A percentile compares a stretch with the other conserved stretches of the same genome.
Conservation (phyloP, 768 basidiomycete genomes). For the Psilocybe tampanensis region DNA sequence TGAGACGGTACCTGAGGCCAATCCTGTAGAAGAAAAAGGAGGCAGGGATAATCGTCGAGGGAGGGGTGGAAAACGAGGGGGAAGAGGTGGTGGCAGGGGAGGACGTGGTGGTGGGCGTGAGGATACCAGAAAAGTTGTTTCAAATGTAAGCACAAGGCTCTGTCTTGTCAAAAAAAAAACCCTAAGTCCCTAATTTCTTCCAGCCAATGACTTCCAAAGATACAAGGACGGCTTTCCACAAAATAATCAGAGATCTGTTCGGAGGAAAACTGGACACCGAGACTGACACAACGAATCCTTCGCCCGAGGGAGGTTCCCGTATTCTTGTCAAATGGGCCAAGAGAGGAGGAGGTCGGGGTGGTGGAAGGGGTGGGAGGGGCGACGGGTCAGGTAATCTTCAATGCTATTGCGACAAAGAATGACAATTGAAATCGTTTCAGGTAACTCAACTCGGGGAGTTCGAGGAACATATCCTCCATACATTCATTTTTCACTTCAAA, state of each 20-base stretch:
- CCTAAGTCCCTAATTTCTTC: conserved; percentile 15
- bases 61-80: conserved; percentile 42
- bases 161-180: conserved; percentile 12
- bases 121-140: conserved; percentile 76
- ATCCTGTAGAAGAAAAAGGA: conserved; percentile 28
- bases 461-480: conserved; percentile 80
- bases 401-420: neutral
- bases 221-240: conserved; percentile 80
- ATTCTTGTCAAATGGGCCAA: conserved; percentile 82
- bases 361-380: conserved; percentile 49
- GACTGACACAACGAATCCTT: conserved; percentile 56
- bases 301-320: conserved; percentile 67
- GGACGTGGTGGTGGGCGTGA: conserved; percentile 47
- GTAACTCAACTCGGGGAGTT: conserved; percentile 40
- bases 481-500: conserved; percentile 96
- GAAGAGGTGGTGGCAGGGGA: conserved; percentile 29
- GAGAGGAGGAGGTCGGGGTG: conserved; percentile 48
- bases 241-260: conserved; percentile 79
- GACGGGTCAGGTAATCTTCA: conserved; percentile 32
- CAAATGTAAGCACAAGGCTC: conserved; percentile 61
- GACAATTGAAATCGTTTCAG: neutral
- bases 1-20: conserved; percentile 11
- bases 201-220: conserved; percentile 86
- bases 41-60: conserved; percentile 50
- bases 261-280: conserved; percentile 83